phyloP scores from a whole-genome alignment of 805 yeast genomes.

The Ogataea polymorpha region DNA sequence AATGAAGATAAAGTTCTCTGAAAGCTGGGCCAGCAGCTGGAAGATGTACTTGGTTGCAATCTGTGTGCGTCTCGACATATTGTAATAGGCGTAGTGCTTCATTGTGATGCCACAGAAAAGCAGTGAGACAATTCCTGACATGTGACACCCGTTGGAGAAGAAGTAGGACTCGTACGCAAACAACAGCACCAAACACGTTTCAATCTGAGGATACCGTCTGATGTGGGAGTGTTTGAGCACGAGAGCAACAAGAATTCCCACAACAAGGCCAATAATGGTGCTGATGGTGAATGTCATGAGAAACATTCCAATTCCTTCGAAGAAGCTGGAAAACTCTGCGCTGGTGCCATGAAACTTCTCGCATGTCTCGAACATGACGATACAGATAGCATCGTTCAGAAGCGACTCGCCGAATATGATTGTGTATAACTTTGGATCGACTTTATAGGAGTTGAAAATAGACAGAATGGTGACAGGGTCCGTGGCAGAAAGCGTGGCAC shows the following conservation, averaged over 20 bases:
- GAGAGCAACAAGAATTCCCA: constrained; percentile 87
- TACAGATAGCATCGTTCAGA: constrained; percentile 94
- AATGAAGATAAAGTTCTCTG: constrained; percentile 95
- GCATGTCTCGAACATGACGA: constrained; percentile 98
- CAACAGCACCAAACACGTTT: constrained; percentile 84
- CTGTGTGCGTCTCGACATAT: constrained; percentile 96
- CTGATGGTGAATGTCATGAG: constrained; percentile 91
- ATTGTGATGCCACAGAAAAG: constrained; percentile 94
- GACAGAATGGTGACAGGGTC: constrained; percentile 97
- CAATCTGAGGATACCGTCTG: constrained; percentile 94
- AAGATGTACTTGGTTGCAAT: constrained; percentile 93
- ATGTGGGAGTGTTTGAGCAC: constrained; percentile 89
- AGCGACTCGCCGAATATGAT: constrained; percentile 96
- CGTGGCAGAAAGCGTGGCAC: constrained; percentile 96
- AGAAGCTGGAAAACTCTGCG: constrained; percentile 69
- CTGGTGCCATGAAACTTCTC: constrained; percentile 90
- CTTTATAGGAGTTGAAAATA: constrained; percentile 95
- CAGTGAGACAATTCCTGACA: constrained; percentile 97
- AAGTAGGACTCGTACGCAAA: constrained; percentile 95
- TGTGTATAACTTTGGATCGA: constrained; percentile 95
- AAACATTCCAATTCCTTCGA: constrained; percentile 92
- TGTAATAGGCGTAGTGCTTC: constrained; percentile 94
- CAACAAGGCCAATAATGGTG: constrained; percentile 79
- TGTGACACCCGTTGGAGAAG: constrained; percentile 97
- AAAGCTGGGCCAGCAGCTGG: constrained; percentile 89